Base-by-base conservation (phyloP, 2,329 filamentous ascomycete species). In the Colletotrichum aenigma region DNA sequence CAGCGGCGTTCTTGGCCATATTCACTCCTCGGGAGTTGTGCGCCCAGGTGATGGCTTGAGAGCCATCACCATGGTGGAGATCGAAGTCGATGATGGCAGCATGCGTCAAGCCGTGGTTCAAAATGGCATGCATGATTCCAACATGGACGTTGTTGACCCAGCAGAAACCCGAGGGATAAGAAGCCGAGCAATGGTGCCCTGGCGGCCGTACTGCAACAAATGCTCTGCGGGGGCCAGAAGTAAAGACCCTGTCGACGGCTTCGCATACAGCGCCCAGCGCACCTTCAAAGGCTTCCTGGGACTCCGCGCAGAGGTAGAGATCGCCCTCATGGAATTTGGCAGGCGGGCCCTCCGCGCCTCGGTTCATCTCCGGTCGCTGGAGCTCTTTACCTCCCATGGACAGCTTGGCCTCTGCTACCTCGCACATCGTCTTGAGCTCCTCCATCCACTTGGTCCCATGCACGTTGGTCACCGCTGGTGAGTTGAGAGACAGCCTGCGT, bases 101-200 rank as follows among this genome's bases (percentile, higher is more conserved):
- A 83, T 99, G 97, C 0, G 96, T 98, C 32, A 98, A 87, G 1
- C 94, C 96, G 81, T 99, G 94, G 52, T 90, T 91, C 77, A 96
- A 91, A 24, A 95, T 93, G 13, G 93, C 96, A 83, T 99, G 95
- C 83, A 97, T 94, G 78, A 99, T 98, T 1, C 96, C 97, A 26
- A 99, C 95, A 82, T 98, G 96, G 1, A 99, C 96, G 82, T 99
- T 99, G 84, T 99, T 99, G 66, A 99, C 87, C 96, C 97, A 99
- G 86, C 97, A 99, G 82, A 99, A 99, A 0, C 97, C 97, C 3
- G 96, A 98, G 1, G 97, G 97, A 80, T 94, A 93, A 66, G 94
- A 92, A 6, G 95, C 92, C 4, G 96, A 98, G 85, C 97, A 99
- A 82, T 99, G 97, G 82, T 99, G 97, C 1, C 97, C 97, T 0